Percentiles rank a stretch among this genome's conserved stretches.
Evolutionary conservation across 2,329 filamentous ascomycete genomes (phyloP).

Genomic region (Colletotrichum gloeosporioides): DNA sequence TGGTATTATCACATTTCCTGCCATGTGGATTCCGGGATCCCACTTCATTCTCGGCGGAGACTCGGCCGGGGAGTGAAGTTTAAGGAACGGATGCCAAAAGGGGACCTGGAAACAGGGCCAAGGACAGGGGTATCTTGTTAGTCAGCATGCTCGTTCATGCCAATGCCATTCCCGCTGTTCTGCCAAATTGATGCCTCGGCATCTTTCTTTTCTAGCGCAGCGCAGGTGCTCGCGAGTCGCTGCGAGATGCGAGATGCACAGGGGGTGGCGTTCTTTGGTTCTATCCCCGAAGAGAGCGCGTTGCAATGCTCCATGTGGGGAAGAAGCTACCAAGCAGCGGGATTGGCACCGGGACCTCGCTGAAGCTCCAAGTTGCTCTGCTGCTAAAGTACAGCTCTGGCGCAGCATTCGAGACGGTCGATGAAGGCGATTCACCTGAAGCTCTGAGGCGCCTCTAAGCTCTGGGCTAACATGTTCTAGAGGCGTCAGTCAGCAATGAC

Average conservation of each 20-base stretch:
- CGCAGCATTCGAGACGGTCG: neutral
- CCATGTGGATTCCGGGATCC: neutral
- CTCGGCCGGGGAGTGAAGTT: neutral
- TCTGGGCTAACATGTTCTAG: neutral
- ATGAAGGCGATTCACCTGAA: neutral
- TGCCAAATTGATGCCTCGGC: conserved; percentile 11
- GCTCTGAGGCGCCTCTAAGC: neutral
- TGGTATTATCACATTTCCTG: neutral
- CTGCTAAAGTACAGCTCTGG: neutral
- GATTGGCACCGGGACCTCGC: neutral
- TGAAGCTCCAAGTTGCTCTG: neutral
- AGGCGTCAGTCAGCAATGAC: neutral
- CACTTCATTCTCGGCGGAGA: neutral
- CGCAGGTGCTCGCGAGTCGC: neutral
- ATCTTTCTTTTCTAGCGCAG: neutral
- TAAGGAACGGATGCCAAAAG: neutral
- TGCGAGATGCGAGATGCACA: neutral
- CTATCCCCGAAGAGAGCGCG: neutral
- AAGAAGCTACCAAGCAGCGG: neutral
- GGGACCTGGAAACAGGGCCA: neutral
- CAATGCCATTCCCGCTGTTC: neutral
- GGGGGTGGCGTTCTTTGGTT: neutral
- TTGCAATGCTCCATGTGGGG: neutral
- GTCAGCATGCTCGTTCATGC: neutral
- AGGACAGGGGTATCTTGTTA: neutral